A percentile compares a stretch with the other conserved stretches of the same genome.
phyloP scores from a whole-genome alignment of 2,329 filamentous ascomycete genomes.

The Diaporthe batatas region DNA sequence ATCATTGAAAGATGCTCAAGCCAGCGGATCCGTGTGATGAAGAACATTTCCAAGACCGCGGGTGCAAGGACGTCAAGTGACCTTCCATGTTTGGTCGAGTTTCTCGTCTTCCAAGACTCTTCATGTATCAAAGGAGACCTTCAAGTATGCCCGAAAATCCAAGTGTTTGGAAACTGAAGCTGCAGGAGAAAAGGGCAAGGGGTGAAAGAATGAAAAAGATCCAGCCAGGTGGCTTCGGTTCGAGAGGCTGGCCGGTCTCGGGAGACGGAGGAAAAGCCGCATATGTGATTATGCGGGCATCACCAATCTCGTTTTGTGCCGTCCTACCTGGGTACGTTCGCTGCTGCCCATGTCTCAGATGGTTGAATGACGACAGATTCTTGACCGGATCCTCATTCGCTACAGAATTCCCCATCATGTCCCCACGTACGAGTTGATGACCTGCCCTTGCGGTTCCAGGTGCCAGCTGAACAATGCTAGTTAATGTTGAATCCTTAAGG shows the following conservation, averaged over 20 bases:
- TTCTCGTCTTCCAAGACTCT: neutral
- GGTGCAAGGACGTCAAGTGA: neutral
- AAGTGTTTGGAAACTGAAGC: no score
- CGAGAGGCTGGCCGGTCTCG: neutral
- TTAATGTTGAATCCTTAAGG: neutral
- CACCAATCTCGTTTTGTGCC: neutral
- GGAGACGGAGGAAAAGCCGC: neutral
- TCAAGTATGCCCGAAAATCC: neutral
- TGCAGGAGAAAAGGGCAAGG: no score
- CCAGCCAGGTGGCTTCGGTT: neutral
- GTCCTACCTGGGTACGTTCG: neutral
- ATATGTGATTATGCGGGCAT: neutral
- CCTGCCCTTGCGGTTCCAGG: no score
- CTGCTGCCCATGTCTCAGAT: neutral
- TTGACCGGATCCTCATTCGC: neutral
- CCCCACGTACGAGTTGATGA: no score
- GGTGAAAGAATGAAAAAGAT: neutral
- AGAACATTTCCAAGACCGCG: neutral
- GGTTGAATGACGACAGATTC: neutral
- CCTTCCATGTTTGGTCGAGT: neutral
- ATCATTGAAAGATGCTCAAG: neutral
- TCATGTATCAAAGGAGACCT: neutral
- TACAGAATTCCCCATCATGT: neutral
- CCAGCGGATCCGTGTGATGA: neutral
- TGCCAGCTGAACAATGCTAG: constrained; percentile 17